Evolutionary conservation across 2,329 filamentous ascomycete species (phyloP).

Genomic region (Trichoderma sp.): DNA sequence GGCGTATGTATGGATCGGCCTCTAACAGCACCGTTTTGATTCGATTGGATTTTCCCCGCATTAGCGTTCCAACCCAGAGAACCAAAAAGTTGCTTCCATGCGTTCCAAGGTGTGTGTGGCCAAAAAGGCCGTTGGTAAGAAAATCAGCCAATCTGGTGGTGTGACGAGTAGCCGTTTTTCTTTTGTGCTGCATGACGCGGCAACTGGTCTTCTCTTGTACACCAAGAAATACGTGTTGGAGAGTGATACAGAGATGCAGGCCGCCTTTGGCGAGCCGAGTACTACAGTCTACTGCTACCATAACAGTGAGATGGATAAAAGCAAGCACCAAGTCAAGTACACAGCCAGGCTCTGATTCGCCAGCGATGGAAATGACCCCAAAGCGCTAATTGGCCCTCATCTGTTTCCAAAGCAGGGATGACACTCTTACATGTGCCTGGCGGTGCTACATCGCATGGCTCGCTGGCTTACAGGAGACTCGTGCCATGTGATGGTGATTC

Average conservation of each 20-base stretch:
- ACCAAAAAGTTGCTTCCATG: neutral
- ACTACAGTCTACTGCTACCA: no score
- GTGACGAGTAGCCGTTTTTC: neutral
- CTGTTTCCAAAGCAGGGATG: neutral
- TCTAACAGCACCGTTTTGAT: neutral
- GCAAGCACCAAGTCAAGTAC: neutral
- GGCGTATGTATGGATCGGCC: neutral
- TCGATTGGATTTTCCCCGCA: neutral
- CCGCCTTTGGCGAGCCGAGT: neutral
- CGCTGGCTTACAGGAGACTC: slow-evolving; percentile 1
- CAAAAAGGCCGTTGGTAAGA: neutral
- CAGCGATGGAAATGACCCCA: neutral
- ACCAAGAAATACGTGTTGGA: neutral
- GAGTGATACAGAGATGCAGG: neutral
- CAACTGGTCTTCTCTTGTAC: neutral
- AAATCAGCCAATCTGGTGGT: neutral
- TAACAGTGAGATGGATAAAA: neutral
- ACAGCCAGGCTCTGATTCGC: neutral
- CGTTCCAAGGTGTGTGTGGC: neutral
- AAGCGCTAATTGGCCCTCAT: neutral
- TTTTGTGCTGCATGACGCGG: neutral
- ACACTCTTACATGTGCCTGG: neutral
- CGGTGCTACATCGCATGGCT: neutral
- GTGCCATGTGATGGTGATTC: slow-evolving; percentile 6
- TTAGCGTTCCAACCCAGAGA: neutral